Conservation (phyloP, 495 filamentous ascomycete genomes). For the Cercophora samala region DNA sequence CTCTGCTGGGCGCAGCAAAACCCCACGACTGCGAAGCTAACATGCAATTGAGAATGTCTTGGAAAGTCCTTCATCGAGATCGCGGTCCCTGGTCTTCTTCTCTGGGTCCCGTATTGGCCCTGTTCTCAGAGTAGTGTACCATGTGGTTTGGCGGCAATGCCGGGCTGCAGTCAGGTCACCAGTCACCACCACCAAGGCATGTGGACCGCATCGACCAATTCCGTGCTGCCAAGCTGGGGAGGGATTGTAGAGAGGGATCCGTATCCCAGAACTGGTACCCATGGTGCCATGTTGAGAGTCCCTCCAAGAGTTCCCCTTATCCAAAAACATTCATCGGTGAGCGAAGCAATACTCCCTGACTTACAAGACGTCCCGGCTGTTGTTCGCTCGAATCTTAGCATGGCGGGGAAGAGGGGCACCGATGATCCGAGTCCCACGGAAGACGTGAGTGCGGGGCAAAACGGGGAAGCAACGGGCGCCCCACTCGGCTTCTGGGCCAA, state of each 20-base stretch:
- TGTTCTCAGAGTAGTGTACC: background rate
- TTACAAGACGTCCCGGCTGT: background rate
- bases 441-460: background rate
- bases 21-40: background rate
- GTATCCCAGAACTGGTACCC: too few relatives aligned
- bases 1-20: background rate
- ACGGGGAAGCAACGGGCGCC: background rate
- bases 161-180: background rate
- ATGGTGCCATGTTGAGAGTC: too few relatives aligned
- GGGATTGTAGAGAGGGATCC: background rate
- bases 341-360: too few relatives aligned
- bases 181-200: background rate
- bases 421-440: background rate
- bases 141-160: background rate
- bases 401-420: constrained; percentile 3
- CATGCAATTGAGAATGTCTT: background rate
- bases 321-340: too few relatives aligned
- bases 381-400: background rate
- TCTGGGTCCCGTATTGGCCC: background rate
- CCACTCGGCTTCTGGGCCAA: background rate
- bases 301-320: too few relatives aligned
- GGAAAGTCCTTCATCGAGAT: background rate
- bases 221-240: background rate
- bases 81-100: background rate
- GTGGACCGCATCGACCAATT: background rate